phyloP scores from a whole-genome alignment of 768 basidiomycete genomes.

The Suillus bovinus region DNA sequence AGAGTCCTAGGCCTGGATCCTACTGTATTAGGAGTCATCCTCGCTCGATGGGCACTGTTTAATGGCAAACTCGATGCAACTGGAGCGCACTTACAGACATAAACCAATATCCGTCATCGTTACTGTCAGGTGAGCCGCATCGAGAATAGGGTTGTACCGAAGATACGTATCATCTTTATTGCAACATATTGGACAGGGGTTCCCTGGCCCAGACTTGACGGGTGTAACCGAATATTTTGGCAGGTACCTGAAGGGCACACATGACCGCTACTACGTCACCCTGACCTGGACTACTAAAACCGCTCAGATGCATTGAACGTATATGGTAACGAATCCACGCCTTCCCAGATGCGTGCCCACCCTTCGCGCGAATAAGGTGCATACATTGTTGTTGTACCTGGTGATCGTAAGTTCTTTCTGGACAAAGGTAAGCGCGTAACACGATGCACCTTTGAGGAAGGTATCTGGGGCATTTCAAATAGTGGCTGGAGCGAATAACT shows the following conservation, averaged over 20 bases:
- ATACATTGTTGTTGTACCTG: background rate
- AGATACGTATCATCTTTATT: background rate
- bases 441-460: background rate
- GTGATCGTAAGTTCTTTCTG: background rate
- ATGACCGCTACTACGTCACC: background rate
- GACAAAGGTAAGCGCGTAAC: background rate
- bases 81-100: background rate
- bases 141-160: constrained; percentile 23
- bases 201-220: background rate
- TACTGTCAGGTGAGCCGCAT: constrained; percentile 19
- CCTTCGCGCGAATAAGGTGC: background rate
- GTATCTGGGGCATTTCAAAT: background rate
- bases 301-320: background rate
- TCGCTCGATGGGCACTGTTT: constrained; percentile 13
- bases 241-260: background rate
- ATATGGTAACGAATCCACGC: background rate
- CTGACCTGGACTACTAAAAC: background rate
- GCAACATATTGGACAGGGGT: background rate
- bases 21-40: constrained; percentile 20
- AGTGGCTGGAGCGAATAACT: background rate
- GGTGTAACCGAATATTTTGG: background rate
- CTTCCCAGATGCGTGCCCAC: background rate
- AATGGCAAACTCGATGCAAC: constrained; percentile 3
- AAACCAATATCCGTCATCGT: constrained; percentile 23
- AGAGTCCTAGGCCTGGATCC: constrained; percentile 21